Evolutionary conservation across 805 yeast species (phyloP).

Genomic region (Kluyveromyces wickerhamii): DNA sequence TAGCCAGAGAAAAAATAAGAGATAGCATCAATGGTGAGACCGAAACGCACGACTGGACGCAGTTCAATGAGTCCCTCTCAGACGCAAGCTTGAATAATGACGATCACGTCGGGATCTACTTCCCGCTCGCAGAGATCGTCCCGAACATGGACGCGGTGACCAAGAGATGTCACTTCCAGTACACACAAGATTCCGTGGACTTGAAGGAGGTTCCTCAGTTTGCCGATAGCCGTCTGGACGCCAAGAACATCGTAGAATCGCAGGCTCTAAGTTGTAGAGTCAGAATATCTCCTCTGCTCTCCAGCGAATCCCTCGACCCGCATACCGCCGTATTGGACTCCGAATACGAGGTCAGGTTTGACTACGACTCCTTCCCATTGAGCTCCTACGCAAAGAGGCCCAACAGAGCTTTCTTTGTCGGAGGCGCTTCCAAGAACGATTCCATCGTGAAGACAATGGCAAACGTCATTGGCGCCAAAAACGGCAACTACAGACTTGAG

Average conservation of each 20-base stretch:
- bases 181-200: conserved; percentile 13
- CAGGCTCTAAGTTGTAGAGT: conserved; percentile 81
- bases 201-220: conserved; percentile 28
- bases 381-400: conserved; percentile 40
- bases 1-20: conserved; percentile 74
- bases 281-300: conserved; percentile 70
- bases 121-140: conserved; percentile 85
- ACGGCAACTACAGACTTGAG: conserved; percentile 64
- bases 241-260: conserved; percentile 69
- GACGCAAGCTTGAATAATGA: conserved; percentile 32
- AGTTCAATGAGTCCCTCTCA: conserved; percentile 43
- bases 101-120: conserved; percentile 63
- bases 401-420: conserved; percentile 68
- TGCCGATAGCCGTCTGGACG: conserved; percentile 57
- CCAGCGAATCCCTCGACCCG: conserved; percentile 20
- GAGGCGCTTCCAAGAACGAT: conserved; percentile 73
- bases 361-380: conserved; percentile 24
- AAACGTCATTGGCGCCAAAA: conserved; percentile 50
- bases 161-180: conserved; percentile 40
- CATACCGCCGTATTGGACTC: conserved; percentile 7
- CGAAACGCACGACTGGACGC: conserved; percentile 62
- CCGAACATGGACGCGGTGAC: conserved; percentile 69
- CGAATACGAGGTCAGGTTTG: conserved; percentile 26
- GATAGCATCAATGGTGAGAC: conserved; percentile 68
- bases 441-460: conserved; percentile 65